phyloP scores from a whole-genome alignment of 257 asterid genomes.

The Paulownia fortunei region DNA sequence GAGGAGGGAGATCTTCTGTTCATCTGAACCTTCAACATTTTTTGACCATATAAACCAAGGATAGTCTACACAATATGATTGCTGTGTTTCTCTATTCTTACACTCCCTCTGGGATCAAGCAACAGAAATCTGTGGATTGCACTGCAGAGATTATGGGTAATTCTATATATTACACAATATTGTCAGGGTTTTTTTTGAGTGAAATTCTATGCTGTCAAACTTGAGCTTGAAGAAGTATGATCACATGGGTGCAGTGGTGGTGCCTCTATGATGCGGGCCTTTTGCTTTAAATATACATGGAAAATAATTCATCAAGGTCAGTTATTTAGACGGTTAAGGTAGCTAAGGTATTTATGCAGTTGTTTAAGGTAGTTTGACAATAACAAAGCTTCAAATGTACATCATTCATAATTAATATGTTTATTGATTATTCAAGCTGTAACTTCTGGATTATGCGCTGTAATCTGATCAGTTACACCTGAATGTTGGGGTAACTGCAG shows the following conservation, averaged over 20 bases:
- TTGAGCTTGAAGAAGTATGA: not conserved
- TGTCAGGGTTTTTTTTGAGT: not conserved
- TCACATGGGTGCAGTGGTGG: not conserved
- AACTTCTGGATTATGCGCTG: slow-evolving; percentile 3
- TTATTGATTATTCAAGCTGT: slow-evolving; percentile 3
- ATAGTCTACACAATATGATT: too few species aligned
- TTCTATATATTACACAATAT: not conserved
- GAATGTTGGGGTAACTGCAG: slow-evolving; percentile 4
- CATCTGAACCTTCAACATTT: not conserved
- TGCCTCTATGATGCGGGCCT: not conserved
- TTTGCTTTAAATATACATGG: not conserved
- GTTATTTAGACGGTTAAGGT: not conserved
- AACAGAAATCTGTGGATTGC: not conserved
- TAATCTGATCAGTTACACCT: not conserved
- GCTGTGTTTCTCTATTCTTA: not conserved
- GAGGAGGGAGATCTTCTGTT: not conserved
- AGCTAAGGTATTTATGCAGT: not conserved
- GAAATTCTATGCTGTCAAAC: not conserved
- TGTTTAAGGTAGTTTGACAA: not conserved
- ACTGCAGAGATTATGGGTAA: not conserved
- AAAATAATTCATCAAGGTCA: not conserved
- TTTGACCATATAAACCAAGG: not conserved
- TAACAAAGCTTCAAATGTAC: slow-evolving; percentile 1
- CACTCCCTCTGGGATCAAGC: not conserved
- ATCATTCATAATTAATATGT: not conserved